Evolutionary conservation across 768 basidiomycete species (phyloP).

Genomic region (Boletus vermiculosoides): DNA sequence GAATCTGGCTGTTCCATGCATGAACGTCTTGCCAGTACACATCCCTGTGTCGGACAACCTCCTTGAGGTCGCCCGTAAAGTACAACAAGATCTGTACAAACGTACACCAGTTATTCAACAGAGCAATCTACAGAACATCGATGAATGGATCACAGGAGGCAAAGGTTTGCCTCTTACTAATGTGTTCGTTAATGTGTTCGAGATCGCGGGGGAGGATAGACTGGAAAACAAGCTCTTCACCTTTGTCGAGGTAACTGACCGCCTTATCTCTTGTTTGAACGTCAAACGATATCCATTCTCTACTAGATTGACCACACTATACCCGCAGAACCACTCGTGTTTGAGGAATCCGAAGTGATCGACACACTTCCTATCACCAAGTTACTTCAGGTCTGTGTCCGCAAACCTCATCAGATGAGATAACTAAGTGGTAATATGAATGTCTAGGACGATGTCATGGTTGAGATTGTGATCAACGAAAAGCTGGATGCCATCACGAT

Average conservation of each 20-base stretch:
- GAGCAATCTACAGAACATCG: slow-evolving; percentile 36
- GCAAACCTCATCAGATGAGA: neutral
- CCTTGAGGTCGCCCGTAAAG: slow-evolving; percentile 31
- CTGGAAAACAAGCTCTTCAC: slow-evolving; percentile 24
- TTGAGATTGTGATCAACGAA: slow-evolving; percentile 30
- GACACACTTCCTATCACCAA: slow-evolving; percentile 21
- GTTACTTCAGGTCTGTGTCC: slow-evolving; percentile 25
- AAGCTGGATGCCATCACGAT: slow-evolving; percentile 18
- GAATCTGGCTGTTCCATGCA: slow-evolving; percentile 43
- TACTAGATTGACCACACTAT: slow-evolving; percentile 38
- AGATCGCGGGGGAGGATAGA: slow-evolving; percentile 29
- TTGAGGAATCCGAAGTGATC: slow-evolving; percentile 12
- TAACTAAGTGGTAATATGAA: neutral
- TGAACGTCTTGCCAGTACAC: slow-evolving; percentile 43
- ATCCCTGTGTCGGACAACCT: slow-evolving; percentile 22
- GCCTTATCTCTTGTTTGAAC: neutral
- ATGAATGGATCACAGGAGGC: slow-evolving; percentile 36
- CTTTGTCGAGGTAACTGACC: slow-evolving; percentile 37
- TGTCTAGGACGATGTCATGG: slow-evolving; percentile 35
- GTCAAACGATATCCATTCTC: neutral
- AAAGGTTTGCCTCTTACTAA: slow-evolving; percentile 38
- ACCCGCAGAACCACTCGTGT: slow-evolving; percentile 18
- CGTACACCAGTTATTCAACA: slow-evolving; percentile 44
- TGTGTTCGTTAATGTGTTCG: slow-evolving; percentile 45
- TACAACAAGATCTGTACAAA: slow-evolving; percentile 37